Percentiles rank a stretch among this genome's conserved stretches.
Conservation (phyloP, 2,329 filamentous ascomycete genomes). For the Colletotrichum truncatum region DNA sequence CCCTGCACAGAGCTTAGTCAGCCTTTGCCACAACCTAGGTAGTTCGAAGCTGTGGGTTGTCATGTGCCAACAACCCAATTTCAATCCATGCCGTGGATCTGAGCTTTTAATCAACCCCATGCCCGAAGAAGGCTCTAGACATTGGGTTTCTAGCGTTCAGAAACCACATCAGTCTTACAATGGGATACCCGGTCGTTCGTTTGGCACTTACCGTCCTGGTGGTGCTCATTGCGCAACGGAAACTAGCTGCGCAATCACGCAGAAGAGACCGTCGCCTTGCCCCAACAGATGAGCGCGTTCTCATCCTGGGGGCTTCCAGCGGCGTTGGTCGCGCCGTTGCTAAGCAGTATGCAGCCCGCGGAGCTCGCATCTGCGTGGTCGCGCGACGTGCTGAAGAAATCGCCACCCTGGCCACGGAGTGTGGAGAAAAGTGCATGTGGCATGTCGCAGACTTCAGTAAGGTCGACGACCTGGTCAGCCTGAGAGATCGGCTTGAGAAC, state of each 20-base stretch:
- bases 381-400: constrained; percentile 14
- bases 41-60: too few relatives aligned
- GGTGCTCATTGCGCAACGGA: constrained; percentile 5
- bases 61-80: too few relatives aligned
- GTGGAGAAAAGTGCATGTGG: constrained; percentile 10
- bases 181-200: background rate
- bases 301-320: constrained; percentile 20
- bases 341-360: constrained; percentile 14
- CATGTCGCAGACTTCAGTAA: constrained; percentile 4
- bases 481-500: constrained; percentile 7
- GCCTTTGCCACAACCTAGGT: too few relatives aligned
- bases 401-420: constrained; percentile 1
- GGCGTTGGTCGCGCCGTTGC: constrained; percentile 19
- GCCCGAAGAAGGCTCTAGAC: too few relatives aligned
- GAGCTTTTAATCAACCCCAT: too few relatives aligned
- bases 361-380: constrained; percentile 14
- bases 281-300: constrained; percentile 8
- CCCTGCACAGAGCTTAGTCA: too few relatives aligned
- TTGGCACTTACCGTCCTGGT: constrained; percentile 10
- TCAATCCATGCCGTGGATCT: too few relatives aligned
- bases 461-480: constrained; percentile 7
- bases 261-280: constrained; percentile 4
- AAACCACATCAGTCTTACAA: background rate
- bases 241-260: background rate
- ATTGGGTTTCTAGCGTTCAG: too few relatives aligned